Base-by-base conservation (phyloP, 2,329 filamentous ascomycete genomes). In the Pyricularia sp. region DNA sequence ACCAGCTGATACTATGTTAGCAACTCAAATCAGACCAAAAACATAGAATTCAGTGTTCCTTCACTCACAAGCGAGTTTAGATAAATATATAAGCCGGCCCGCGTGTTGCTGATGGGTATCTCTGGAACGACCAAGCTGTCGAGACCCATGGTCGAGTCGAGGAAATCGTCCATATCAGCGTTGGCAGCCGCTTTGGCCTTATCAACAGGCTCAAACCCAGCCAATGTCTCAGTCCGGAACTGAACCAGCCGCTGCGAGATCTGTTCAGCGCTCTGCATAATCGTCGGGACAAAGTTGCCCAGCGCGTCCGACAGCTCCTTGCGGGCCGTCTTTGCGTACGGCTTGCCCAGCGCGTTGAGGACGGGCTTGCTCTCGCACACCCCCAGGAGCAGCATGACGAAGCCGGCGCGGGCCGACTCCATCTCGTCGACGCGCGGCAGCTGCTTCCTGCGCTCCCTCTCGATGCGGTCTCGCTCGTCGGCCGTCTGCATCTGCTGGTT, bases 21-120 rank as follows among this genome's bases (percentile, higher is more conserved):
- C 10, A 30, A 33, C 31, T 7, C 31, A 33, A 33, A 7, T 10
- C 5, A 33, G 2, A 7, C 31, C 5, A 33, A 33, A 9, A 4
- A 33, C 5, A 33, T 30, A 33, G 31, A 33, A 33, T 33, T 33
- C 31, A 7, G 31, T 33, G 28, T 11, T 33, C 9, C 31, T 33
- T 33, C 1, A 76, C 87, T 72, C 81, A 95, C 91, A 76, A 91
- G 85, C 69, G 93, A 88, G 76, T 93, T 95, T 10, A 97, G 81
- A 76, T 94, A 95, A 7, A 97, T 84, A 75, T 95, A 97, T 69
- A 97, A 82, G 5, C 92, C 93, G 67, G 92, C 91, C 77, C 93
- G 86, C 3, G 93, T 92, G 72, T 92, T 93, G 65, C 90, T 82
- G 33, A 88, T 82, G 3, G 91, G 90, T 11, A 94, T 79, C 66